Evolutionary conservation across 768 basidiomycete species (phyloP), one percentile per base, ranked within the genome.

Genomic region (Panaeolus cyanescens): DNA sequence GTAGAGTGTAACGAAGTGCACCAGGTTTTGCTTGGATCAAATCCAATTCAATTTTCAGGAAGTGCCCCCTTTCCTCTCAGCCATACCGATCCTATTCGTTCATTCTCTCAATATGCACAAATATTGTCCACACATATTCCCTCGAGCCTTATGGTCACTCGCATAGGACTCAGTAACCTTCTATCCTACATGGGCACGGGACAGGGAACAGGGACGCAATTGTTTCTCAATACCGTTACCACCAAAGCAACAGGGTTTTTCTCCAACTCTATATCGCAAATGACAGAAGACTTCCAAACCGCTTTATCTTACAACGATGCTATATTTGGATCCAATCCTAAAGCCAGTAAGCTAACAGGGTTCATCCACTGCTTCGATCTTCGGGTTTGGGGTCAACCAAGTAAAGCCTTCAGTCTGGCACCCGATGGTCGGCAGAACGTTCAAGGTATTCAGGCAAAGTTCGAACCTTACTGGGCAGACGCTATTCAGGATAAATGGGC

Each of bases 131-230:
- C 7, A 6, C 6, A 39, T n/a, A 13, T 39, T 2, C 17, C 37
- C 7, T 17, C n/a, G 1, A 4, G 3, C 0, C 4, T 2, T 0
- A 10, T 57, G 10, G n/a, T 36, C 1, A 37, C 6, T 0, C 20
- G 17, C 0, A 20, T 13, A 10, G 56, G 56, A 1, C 36, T 57
- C 7, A 37, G 34, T 5, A 25, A 20, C 15, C 36, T 57, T 3
- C 34, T 57, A 1, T 39, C 56, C 1, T 57, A 20, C 13, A 57
- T 57, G 56, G 56, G 56, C 12, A 57, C 56, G 3, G 56, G 56
- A 12, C 56, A 57, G 39, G 56, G 56, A 2, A 22, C 36, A 4
- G 36, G 36, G 9, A 57, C 56, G 9, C 10, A 0, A 1, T 0
- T 1, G 13, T 57, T 57, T 25, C 56, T 57, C 0, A 3, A n/a